Evolutionary conservation across 1,284 basidiomycete genomes (phyloP), one percentile per base, ranked within the genome.

Genomic region (Ceratobasidium sp.): DNA sequence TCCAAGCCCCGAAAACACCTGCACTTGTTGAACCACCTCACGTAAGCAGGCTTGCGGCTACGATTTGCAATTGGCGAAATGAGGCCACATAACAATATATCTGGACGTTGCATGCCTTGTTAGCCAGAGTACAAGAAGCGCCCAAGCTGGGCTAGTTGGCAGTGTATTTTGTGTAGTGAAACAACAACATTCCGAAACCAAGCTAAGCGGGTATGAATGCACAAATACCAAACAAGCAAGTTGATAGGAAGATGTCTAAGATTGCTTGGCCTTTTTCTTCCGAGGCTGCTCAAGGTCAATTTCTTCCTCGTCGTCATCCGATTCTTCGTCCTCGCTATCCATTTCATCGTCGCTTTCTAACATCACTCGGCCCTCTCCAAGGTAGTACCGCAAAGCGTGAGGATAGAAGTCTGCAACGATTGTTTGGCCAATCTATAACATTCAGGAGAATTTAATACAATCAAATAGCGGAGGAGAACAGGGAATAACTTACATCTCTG

Each of bases 401-500:
- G 90, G 87, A 87, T 92, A 95, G 15, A 95, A 85, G 77, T 95
- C 93, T 79, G 90, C 90, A 57, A 90, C 90, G 78, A 95, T 91
- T 59, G 86, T 84, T 54, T 89, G 84, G n/a, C 92, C 93, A 81
- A 94, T 84, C 91, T 93, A 82, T 78, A 46, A 52, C 40, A 32
- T 15, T 19, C n/a, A 32, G 44, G 40, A 52, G n/a, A 59, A 22
- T n/a, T 59, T 22, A 40, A n/a, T 19, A 8, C 9, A 11, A 43
- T 11, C n/a, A 22, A 11, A 46, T 19, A 40, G 51, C 49, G 15
- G 25, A 25, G 1, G 22, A 13, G 54, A 34, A 6, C 19, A 61
- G 37, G n/a, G 13, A 15, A 65, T 68, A 73, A 87, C 91, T 84
- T 80, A 93, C 92, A 79, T 93, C 91, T 77, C 86, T 88, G 9